Conservation (phyloP, 129 eudicot species). For the Scalesia atractyloides region DNA sequence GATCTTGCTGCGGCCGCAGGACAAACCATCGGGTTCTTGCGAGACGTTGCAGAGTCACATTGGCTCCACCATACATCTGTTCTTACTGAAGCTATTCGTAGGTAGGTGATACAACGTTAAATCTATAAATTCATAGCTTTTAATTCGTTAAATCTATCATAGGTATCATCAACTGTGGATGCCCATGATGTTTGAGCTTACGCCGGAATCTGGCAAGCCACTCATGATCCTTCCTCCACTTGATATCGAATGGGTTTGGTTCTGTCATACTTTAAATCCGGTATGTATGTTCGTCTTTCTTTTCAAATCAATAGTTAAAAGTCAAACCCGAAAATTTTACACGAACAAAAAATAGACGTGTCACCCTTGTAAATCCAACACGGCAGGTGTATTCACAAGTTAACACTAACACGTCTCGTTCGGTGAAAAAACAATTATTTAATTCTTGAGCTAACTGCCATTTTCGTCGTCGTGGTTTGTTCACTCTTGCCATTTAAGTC, state of each 20-base stretch:
- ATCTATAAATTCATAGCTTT: not conserved
- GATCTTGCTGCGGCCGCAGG: constrained; percentile 86
- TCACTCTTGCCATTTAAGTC: too few species aligned
- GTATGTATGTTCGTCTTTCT: constrained; percentile 50
- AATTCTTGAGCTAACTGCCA: too few species aligned
- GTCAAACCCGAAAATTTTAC: too few species aligned
- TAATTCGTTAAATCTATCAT: not conserved
- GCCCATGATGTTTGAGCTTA: constrained; percentile 86
- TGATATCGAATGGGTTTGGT: constrained; percentile 99
- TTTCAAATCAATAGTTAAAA: too few species aligned
- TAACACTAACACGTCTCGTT: too few species aligned
- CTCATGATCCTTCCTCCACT: constrained; percentile 91
- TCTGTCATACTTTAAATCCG: constrained; percentile 81
- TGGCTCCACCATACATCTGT: constrained; percentile 65
- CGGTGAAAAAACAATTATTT: too few species aligned
- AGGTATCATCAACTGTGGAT: constrained; percentile 92
- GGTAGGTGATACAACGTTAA: constrained; percentile 31
- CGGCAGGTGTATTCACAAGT: too few species aligned
- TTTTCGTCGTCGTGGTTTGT: too few species aligned
- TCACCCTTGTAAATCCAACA: too few species aligned
- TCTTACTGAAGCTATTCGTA: constrained; percentile 67
- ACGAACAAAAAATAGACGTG: too few species aligned
- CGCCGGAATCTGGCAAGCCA: constrained; percentile 46
- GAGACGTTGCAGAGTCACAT: constrained; percentile 60
- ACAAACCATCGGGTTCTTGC: constrained; percentile 58